Base-by-base conservation (phyloP, 768 basidiomycete species). In the Suillus luteus region DNA sequence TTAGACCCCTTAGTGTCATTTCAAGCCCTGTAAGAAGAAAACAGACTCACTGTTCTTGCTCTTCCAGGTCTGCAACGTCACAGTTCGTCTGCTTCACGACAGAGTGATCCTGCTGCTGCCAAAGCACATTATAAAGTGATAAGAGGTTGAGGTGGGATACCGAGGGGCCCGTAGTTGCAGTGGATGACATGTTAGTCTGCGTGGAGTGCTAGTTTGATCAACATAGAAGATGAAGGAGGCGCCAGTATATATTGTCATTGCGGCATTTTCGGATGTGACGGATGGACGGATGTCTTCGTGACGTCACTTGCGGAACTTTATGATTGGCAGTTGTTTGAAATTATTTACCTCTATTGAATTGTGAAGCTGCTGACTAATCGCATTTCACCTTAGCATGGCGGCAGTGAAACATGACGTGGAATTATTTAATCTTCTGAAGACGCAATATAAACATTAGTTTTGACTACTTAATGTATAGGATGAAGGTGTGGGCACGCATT, bases 341-440 rank as follows among this genome's bases (percentile, higher is more conserved):
- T 55, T 35, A 22, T 55, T 55, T 55, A 55, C 55, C 3, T 38
- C 22, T 38, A 7, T 55, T 55, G 55, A 55, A 55, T 55, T 24
- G 37, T 38, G 14, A 55, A 24, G 55, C 22, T 24, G 37, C 37
- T 55, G 54, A 55, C 35, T 9, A 22, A 55, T n/a, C 14, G 40
- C 5, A 43, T 43, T 43, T 40, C 14, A 40, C 33, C 33, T 5
- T 11, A 46, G 10, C n/a, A 22, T 22, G 46, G n/a, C 11, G 46
- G 10, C n/a, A 48, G 11, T 2, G 11, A 48, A 12, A 48, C 11
- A 31, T 31, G 31, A 4, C 31, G 22, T 22, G 46, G 11, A 5
- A 5, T 2, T 48, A 12, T 22, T 22, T 5, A 12, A 48, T 22
- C n/a, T 48, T 46, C 46, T 22, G 11, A 48, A 48, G 22, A 24